phyloP scores from a whole-genome alignment of 2,329 filamentous ascomycete species.

The Cadophora malorum region DNA sequence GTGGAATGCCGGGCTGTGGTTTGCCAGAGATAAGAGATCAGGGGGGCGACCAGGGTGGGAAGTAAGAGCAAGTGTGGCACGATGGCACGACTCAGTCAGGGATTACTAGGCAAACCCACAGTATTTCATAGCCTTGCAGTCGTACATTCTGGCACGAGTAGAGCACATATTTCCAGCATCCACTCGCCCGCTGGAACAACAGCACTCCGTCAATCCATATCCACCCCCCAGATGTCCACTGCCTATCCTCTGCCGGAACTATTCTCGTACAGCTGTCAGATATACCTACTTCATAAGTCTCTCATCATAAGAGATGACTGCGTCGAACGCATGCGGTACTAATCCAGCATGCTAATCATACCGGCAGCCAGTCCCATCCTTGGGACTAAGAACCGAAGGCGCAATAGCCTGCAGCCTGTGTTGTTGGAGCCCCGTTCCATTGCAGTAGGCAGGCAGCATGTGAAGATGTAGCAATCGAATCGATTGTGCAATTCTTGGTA shows the following conservation, averaged over 20 bases:
- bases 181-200: conserved; percentile 7
- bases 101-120: background rate
- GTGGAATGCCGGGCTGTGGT: background rate
- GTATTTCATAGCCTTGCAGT: background rate
- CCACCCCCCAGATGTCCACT: background rate
- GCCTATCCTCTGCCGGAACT: conserved; percentile 1
- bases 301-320: conserved; percentile 10
- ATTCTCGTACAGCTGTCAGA: background rate
- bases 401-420: conserved; percentile 9
- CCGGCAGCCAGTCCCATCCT: background rate
- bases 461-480: conserved; percentile 7
- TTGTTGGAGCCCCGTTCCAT: conserved; percentile 10
- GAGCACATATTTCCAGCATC: background rate
- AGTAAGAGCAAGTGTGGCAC: background rate
- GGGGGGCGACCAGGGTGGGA: conserved; percentile 2
- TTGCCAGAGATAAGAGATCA: conserved; percentile 24
- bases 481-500: conserved; percentile 12
- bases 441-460: conserved; percentile 13
- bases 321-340: conserved; percentile 1
- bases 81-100: background rate
- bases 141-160: background rate
- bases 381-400: background rate
- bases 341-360: conserved; percentile 7
- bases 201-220: too few relatives aligned
- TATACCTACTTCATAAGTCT: conserved; percentile 3